phyloP scores from a whole-genome alignment of 345 rosid species.

The Camelina hispida region DNA sequence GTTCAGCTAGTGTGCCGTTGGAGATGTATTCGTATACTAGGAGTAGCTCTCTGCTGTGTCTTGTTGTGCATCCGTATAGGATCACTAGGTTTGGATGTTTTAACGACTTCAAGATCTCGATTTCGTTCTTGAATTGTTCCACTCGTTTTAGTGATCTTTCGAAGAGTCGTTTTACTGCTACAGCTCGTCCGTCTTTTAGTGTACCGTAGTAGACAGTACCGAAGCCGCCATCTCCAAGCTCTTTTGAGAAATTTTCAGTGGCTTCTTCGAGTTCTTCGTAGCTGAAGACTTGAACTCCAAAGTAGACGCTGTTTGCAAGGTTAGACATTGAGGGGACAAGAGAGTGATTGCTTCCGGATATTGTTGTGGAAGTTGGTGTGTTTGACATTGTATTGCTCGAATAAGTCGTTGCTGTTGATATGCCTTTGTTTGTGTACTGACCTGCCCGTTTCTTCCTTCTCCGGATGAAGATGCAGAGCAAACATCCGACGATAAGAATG shows the following conservation, averaged over 20 bases:
- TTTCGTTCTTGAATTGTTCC: constrained; percentile 89
- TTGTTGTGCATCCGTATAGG: constrained; percentile 83
- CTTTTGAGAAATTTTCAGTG: constrained; percentile 67
- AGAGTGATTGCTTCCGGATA: constrained; percentile 53
- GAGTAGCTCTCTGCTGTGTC: constrained; percentile 77
- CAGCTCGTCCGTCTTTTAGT: constrained; percentile 62
- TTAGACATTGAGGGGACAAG: constrained; percentile 52
- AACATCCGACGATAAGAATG: too few relatives aligned
- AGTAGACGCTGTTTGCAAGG: constrained; percentile 57
- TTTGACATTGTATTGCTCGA: constrained; percentile 50
- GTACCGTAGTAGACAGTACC: constrained; percentile 86
- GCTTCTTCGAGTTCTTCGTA: constrained; percentile 83
- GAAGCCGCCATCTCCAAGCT: constrained; percentile 87
- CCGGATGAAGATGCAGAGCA: too few relatives aligned
- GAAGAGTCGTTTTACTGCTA: constrained; percentile 80
- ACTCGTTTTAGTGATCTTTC: constrained; percentile 67
- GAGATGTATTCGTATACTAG: constrained; percentile 87
- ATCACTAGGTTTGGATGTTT: constrained; percentile 91
- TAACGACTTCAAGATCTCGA: constrained; percentile 75
- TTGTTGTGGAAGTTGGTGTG: constrained; percentile 47
- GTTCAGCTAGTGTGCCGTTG: constrained; percentile 84
- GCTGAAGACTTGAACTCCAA: constrained; percentile 76
- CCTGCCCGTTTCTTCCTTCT: too few relatives aligned
- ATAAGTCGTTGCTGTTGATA: constrained; percentile 44
- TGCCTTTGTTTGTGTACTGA: constrained; percentile 41